Base-by-base conservation (phyloP, 768 basidiomycete genomes). In the Hericium erinaceus region DNA sequence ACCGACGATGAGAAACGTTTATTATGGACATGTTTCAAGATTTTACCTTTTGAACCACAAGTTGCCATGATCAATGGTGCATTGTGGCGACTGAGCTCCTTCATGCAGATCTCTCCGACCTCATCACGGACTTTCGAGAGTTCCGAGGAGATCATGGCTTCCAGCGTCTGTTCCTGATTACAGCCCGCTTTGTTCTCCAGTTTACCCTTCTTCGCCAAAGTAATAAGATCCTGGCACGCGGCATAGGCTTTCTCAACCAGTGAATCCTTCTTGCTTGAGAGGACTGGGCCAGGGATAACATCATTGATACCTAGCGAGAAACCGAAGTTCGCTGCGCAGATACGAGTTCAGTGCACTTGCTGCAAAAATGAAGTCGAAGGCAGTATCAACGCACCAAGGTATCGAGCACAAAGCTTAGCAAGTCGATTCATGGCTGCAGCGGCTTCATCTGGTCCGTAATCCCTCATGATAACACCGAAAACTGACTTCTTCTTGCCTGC, bases 401-500 rank as follows among this genome's bases (percentile, higher is more conserved):
- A 99, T 33, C 97, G 83, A 20, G 97, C 95, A 64, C 91, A 93
- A 2, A 99, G 78, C 69, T 99, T 98, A 15, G 97, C 97, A 15
- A 98, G 72, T 55, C 94, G 83, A 70, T 93, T 93, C 97, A 99
- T 99, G 11, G 94, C 95, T 24, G 81, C 78, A 0, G 95, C 92
- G 0, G 97, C 97, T 69, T 92, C 95, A 63, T 95, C 85, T 7
- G 92, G 82, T 4, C 97, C 97, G 69, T 97, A 98, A 71, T 99
- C 97, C 57, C 95, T 79, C 75, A 98, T 81, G 64, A 99, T 98
- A 48, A 98, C 92, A 61, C 95, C 95, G 67, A 98, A 99, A 46
- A 99, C 92, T 2, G 94, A 97, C 68, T 98, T 98, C 78, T 99
- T 98, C 81, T 99, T 99, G 54, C 97, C 97, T 64, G 92, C 89